Evolutionary conservation across 441 rosid species (phyloP).

Genomic region (Pelargonium cotyledonis): DNA sequence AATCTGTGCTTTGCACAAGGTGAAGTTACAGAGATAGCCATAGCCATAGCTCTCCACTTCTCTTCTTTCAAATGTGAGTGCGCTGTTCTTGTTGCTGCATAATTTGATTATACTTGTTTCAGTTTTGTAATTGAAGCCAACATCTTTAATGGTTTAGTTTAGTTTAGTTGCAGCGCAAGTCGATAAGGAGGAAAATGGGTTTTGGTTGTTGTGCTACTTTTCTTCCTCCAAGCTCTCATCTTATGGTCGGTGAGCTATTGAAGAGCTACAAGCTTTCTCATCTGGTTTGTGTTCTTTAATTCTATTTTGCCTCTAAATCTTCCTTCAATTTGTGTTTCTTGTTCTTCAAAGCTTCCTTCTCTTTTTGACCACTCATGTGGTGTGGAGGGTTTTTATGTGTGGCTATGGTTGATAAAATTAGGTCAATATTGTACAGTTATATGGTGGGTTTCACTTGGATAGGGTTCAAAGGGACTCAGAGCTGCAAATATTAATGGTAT

Average conservation of each 20-base stretch:
- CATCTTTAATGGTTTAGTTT: background rate
- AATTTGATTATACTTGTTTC: background rate
- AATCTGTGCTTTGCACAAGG: background rate
- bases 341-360: slow-evolving; percentile 4
- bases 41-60: background rate
- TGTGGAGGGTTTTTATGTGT: background rate
- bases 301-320: background rate
- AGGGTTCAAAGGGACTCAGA: background rate
- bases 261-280: slow-evolving; percentile 15
- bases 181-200: background rate
- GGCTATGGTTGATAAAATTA: too few species aligned
- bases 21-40: background rate
- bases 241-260: background rate
- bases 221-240: background rate
- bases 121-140: background rate
- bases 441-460: background rate
- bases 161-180: background rate
- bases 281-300: slow-evolving; percentile 22
- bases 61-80: background rate
- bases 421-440: background rate
- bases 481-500: slow-evolving; percentile 1
- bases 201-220: background rate
- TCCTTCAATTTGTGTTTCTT: background rate
- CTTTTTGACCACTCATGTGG: background rate
- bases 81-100: background rate